Percentiles rank a stretch among this genome's conserved stretches.
phyloP scores from a whole-genome alignment of 768 basidiomycete species.

The Hericium erinaceus region DNA sequence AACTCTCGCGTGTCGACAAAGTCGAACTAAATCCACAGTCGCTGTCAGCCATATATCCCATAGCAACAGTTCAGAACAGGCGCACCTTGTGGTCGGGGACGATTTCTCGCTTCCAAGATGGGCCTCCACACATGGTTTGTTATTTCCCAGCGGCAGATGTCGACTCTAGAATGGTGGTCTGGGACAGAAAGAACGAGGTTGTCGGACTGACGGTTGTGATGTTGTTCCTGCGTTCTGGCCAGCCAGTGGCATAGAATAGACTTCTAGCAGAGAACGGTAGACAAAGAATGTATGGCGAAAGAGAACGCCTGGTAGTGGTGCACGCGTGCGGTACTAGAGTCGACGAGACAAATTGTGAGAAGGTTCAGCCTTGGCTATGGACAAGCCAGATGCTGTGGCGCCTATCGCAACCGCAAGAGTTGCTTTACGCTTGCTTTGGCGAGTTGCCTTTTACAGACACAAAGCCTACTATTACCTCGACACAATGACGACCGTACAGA shows the following conservation, averaged over 20 bases:
- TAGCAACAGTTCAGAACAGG: not conserved
- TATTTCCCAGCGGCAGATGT: conserved; percentile 16
- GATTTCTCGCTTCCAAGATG: conserved; percentile 94
- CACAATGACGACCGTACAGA: conserved; percentile 82
- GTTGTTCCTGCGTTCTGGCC: conserved; percentile 17
- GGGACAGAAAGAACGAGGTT: not conserved
- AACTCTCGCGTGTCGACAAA: conserved; percentile 93
- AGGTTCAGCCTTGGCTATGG: too few relatives aligned
- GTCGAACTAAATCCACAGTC: conserved; percentile 61
- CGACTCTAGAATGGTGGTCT: conserved; percentile 2
- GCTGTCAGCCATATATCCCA: not conserved
- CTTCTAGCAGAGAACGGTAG: conserved; percentile 1
- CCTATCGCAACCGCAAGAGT: not conserved
- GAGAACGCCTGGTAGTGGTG: not conserved
- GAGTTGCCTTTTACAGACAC: not conserved
- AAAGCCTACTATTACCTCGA: not conserved
- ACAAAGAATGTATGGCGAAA: conserved; percentile 11
- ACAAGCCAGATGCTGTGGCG: too few relatives aligned
- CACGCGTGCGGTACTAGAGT: too few relatives aligned
- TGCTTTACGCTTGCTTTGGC: not conserved
- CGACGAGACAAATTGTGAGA: too few relatives aligned
- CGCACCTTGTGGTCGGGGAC: conserved; percentile 95
- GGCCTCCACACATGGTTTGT: conserved; percentile 54
- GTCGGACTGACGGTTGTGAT: conserved; percentile 16
- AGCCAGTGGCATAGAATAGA: conserved; percentile 21